Conservation (phyloP, 2,329 filamentous ascomycete species). For the Alternaria angustiovoidea region DNA sequence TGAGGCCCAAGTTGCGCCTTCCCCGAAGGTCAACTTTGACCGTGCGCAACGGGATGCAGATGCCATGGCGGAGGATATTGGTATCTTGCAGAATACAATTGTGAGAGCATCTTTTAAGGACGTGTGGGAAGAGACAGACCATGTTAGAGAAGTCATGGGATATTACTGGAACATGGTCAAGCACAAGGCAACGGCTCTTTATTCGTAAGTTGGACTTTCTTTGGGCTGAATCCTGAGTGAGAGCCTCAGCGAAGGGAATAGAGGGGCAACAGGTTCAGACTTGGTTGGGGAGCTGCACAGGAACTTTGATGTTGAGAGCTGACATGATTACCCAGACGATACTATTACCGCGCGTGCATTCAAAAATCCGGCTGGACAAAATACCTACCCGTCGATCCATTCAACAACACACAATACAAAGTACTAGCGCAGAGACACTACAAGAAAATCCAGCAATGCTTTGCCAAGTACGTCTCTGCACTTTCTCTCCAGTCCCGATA, state of each 20-base stretch:
- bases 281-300: not conserved
- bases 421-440: conserved; percentile 66
- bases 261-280: not conserved
- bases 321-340: conserved; percentile 19
- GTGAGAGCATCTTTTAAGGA: conserved; percentile 25
- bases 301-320: not conserved
- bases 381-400: conserved; percentile 24
- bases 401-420: conserved; percentile 19
- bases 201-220: conserved; percentile 23
- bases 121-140: conserved; percentile 12
- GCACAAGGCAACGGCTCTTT: conserved; percentile 22
- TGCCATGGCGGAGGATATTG: conserved; percentile 32
- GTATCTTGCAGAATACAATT: conserved; percentile 32
- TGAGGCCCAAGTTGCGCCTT: conserved; percentile 8
- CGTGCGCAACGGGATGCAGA: conserved; percentile 13
- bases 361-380: conserved; percentile 21
- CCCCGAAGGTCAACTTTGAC: conserved; percentile 18
- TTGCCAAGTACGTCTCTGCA: conserved; percentile 54
- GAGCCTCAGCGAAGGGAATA: not conserved
- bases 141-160: conserved; percentile 11
- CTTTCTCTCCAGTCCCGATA: not conserved
- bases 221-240: not conserved
- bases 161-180: conserved; percentile 35
- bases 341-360: conserved; percentile 23
- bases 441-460: conserved; percentile 66